Conservation (phyloP, 2,329 filamentous ascomycete species). For the Passalora sequoiae region DNA sequence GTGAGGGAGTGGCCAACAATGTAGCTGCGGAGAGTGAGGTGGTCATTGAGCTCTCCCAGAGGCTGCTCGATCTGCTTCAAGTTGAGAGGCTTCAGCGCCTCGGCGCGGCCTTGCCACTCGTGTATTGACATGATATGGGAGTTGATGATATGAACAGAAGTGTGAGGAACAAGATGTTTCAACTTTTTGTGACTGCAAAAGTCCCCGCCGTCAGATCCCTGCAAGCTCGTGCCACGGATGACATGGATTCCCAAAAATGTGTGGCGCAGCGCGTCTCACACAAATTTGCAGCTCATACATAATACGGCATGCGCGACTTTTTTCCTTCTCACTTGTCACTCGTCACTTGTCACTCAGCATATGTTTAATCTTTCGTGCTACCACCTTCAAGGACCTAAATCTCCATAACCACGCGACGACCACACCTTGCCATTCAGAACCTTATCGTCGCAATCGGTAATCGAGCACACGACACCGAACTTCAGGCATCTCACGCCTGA, state of each 20-base stretch:
- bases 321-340: too few relatives aligned
- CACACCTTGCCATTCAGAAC: too few relatives aligned
- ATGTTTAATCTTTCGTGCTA: too few relatives aligned
- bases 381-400: too few relatives aligned
- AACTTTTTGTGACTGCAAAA: conserved; percentile 1
- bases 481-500: conserved; percentile 7
- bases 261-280: too few relatives aligned
- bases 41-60: conserved; percentile 73
- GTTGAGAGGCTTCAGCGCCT: conserved; percentile 55
- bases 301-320: too few relatives aligned
- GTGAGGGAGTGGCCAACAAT: conserved; percentile 74
- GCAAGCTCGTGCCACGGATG: too few relatives aligned
- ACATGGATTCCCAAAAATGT: too few relatives aligned
- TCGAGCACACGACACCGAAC: conserved; percentile 8
- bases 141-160: background rate
- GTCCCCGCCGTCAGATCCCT: background rate
- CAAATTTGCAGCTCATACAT: too few relatives aligned
- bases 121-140: conserved; percentile 29
- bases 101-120: conserved; percentile 54
- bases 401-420: too few relatives aligned
- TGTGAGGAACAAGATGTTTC: background rate
- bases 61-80: conserved; percentile 75
- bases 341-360: too few relatives aligned
- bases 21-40: conserved; percentile 81
- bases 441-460: conserved; percentile 12